phyloP scores from a whole-genome alignment of 2,329 filamentous ascomycete genomes.

The Cladosporium austrohemisphaericum region DNA sequence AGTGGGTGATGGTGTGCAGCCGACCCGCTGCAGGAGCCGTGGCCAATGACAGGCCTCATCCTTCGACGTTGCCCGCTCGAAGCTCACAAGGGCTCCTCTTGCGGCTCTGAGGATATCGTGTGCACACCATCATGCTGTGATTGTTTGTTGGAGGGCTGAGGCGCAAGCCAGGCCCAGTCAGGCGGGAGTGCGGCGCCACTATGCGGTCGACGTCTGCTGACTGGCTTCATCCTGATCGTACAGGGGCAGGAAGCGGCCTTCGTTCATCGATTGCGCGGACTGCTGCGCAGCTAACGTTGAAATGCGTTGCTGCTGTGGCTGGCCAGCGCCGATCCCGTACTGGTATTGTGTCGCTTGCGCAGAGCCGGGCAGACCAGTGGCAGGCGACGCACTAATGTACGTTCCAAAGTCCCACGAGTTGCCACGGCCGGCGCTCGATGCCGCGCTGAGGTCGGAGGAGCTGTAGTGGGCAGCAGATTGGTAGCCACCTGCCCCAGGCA shows the following conservation, averaged over 20 bases:
- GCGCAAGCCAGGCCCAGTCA: slow-evolving; percentile 11
- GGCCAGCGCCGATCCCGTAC: slow-evolving; percentile 17
- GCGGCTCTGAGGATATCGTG: slow-evolving; percentile 8
- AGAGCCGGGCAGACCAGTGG: slow-evolving; percentile 30
- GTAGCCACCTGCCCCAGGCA: slow-evolving; percentile 28
- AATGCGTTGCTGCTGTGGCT: slow-evolving; percentile 22
- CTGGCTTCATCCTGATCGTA: slow-evolving; percentile 32
- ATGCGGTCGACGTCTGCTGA: slow-evolving; percentile 28
- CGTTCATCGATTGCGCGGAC: slow-evolving; percentile 27
- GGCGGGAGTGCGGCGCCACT: slow-evolving; percentile 7
- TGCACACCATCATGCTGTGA: slow-evolving; percentile 11
- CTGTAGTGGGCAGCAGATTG: slow-evolving; percentile 31
- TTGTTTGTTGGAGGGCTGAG: slow-evolving; percentile 15
- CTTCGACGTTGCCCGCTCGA: slow-evolving; percentile 6
- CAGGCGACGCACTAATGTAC: slow-evolving; percentile 27
- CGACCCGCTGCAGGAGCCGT: slow-evolving; percentile 4
- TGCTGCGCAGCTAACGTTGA: slow-evolving; percentile 21
- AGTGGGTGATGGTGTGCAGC: slow-evolving; percentile 8
- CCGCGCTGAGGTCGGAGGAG: slow-evolving; percentile 28
- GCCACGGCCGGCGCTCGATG: slow-evolving; percentile 21
- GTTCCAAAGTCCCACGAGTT: slow-evolving; percentile 29
- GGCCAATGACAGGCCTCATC: not conserved
- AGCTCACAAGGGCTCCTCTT: slow-evolving; percentile 14
- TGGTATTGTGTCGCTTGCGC: slow-evolving; percentile 24
- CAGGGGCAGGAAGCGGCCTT: slow-evolving; percentile 33